A percentile compares a stretch with the other conserved stretches of the same genome.
These are phyloP conservation scores for Didymella pomorum DNA, from an alignment of 2,329 filamentous ascomycete genomes.

Conservation along the genomic window DNA sequence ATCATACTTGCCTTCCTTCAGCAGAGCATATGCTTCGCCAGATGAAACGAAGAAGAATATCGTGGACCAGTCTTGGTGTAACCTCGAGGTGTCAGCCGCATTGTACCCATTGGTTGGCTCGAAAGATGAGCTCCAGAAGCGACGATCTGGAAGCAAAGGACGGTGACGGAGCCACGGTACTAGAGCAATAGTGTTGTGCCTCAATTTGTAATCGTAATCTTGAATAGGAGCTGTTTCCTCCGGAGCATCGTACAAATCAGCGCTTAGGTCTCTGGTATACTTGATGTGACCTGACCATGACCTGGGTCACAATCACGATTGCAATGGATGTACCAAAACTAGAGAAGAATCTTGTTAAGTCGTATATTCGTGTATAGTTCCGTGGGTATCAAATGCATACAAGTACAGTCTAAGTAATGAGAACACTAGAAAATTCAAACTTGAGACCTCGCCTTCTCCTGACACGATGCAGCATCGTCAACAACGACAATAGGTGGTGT, in stretches of 20 bases:
- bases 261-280: neutral
- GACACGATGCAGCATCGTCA: constrained; percentile 1
- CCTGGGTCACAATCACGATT: neutral
- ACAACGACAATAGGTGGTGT: constrained; percentile 32
- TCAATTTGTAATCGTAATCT: too few species aligned
- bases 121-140: neutral
- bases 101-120: too few species aligned
- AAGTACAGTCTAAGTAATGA: constrained; percentile 5
- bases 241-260: neutral
- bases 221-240: too few species aligned
- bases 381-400: constrained; percentile 1
- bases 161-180: too few species aligned
- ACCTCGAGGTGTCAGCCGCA: too few species aligned
- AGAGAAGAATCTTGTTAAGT: neutral
- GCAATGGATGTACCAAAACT: neutral
- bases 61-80: too few species aligned
- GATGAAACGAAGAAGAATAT: too few species aligned
- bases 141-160: too few species aligned
- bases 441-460: constrained; percentile 7
- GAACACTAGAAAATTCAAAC: neutral
- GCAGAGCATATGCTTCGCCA: too few species aligned
- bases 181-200: too few species aligned
- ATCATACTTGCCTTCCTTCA: too few species aligned
- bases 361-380: neutral
- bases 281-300: neutral